Evolutionary conservation across 2,329 filamentous ascomycete species (phyloP), one percentile per base, ranked within the genome.

Genomic region (Myriosclerotinia scirpicola): DNA sequence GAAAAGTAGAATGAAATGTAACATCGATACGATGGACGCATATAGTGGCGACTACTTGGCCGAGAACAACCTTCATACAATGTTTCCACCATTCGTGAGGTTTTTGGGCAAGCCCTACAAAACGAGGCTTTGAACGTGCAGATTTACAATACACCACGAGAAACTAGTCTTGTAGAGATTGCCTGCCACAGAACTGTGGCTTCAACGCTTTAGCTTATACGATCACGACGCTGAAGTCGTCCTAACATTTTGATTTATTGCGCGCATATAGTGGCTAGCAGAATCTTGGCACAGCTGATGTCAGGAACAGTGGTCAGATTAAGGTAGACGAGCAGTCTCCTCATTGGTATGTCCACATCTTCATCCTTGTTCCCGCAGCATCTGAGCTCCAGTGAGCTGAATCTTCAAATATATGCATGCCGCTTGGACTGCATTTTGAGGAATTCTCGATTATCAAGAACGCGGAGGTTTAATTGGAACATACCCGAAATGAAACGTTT

Each of bases 281-380:
- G 44, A 17, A 2, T 30, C 34, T 65, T 46, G 63, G 53, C 34
- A 59, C n/a, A 50, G 42, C 63, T 65, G 63, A 59, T 59, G 44
- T 34, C 63, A 65, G 54, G 63, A 59, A 65, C 54, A 5, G 8
- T 44, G 38, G 38, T 64, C 53, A 15, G 58, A 64, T 40, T 64
- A 53, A 59, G 54, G 54, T 34, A 52, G 54, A 50, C 63, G 63
- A 59, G 54, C 40, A 34, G 54, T 50, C 42, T 38, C 7, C 42
- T 65, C 26, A 59, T 52, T 65, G 30, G 63, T 40, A 14, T 50
- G 30, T 34, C 26, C 15, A n/a, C 17, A 20, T 22, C 11, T 22
- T 53, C 34, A 56, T 46, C 38, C 61, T 44, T 56, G 20, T 11
- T 22, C n/a, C 9, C 9, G 34, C 30, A 59, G 44, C 30, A 42